Percentiles rank a stretch among this genome's conserved stretches.
phyloP scores from a whole-genome alignment of 2,329 filamentous ascomycete genomes.

The Penicillium sp. region DNA sequence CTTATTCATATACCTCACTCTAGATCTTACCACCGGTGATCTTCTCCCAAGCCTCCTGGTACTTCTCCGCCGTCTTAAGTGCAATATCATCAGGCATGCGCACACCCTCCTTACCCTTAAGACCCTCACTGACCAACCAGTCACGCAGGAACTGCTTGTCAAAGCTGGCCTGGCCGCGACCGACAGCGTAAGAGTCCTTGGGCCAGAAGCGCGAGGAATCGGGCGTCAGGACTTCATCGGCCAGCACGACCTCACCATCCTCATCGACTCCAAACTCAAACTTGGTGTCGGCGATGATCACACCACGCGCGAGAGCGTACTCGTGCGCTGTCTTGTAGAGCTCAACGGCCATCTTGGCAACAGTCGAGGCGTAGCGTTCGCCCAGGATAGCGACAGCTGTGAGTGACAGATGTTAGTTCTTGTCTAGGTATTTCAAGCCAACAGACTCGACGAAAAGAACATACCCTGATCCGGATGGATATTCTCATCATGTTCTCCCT shows the following conservation, averaged over 20 bases:
- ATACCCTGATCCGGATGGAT: slow-evolving; percentile 61
- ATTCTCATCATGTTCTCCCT: slow-evolving; percentile 74
- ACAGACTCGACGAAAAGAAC: slow-evolving; percentile 2
- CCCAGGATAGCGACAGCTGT: slow-evolving; percentile 55
- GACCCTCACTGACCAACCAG: slow-evolving; percentile 64
- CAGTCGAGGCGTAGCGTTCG: slow-evolving; percentile 52
- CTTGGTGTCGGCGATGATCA: slow-evolving; percentile 70
- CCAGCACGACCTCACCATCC: slow-evolving; percentile 60
- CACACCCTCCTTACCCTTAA: slow-evolving; percentile 68
- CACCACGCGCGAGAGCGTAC: slow-evolving; percentile 49
- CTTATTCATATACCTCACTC: slow-evolving; percentile 2
- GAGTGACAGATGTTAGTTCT: slow-evolving; percentile 2
- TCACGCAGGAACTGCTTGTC: slow-evolving; percentile 81
- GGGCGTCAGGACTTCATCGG: slow-evolving; percentile 80
- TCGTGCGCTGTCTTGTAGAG: slow-evolving; percentile 51
- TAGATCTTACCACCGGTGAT: slow-evolving; percentile 50
- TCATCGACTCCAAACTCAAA: slow-evolving; percentile 66
- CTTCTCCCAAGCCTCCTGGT: slow-evolving; percentile 64
- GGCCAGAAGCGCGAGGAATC: slow-evolving; percentile 83
- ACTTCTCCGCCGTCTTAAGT: slow-evolving; percentile 60
- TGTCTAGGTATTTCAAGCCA: background rate
- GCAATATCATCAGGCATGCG: slow-evolving; percentile 64
- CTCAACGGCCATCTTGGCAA: slow-evolving; percentile 56
- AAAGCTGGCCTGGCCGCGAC: slow-evolving; percentile 69
- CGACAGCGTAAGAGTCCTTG: slow-evolving; percentile 60